Conservation (phyloP, 2,329 filamentous ascomycete species). For the Hysterium pulicare region DNA sequence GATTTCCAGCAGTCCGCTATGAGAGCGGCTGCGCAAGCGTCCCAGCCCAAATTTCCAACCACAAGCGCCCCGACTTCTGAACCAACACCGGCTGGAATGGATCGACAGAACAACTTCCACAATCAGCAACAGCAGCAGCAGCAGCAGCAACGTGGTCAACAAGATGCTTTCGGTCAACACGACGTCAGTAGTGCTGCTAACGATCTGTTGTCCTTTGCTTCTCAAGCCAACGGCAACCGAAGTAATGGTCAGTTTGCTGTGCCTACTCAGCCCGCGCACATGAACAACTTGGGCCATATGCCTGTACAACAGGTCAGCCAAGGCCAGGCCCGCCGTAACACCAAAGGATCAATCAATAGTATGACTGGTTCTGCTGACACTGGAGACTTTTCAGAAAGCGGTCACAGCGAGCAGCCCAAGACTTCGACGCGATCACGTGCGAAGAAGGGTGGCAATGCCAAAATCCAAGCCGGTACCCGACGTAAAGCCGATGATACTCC, state of each 20-base stretch:
- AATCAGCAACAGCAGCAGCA: slow-evolving; percentile 43
- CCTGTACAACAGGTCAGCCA: slow-evolving; percentile 44
- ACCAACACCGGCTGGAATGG: slow-evolving; percentile 41
- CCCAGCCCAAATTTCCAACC: slow-evolving; percentile 40
- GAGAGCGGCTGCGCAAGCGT: slow-evolving; percentile 61
- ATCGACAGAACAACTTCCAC: slow-evolving; percentile 54
- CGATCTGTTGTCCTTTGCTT: slow-evolving; percentile 83
- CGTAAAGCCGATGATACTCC: slow-evolving; percentile 74
- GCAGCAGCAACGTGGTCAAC: slow-evolving; percentile 37
- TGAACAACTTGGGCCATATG: slow-evolving; percentile 46
- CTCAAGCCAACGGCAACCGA: slow-evolving; percentile 59
- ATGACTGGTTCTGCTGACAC: slow-evolving; percentile 52
- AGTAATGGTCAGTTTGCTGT: slow-evolving; percentile 54
- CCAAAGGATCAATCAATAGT: slow-evolving; percentile 54
- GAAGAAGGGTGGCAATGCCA: slow-evolving; percentile 36
- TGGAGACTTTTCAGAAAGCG: slow-evolving; percentile 70
- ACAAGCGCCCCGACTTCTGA: slow-evolving; percentile 43
- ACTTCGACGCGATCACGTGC: slow-evolving; percentile 47
- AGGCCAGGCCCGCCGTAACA: slow-evolving; percentile 51
- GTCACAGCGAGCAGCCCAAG: slow-evolving; percentile 61
- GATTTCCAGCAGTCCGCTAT: slow-evolving; percentile 95
- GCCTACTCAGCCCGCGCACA: slow-evolving; percentile 35
- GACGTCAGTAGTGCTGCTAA: slow-evolving; percentile 89
- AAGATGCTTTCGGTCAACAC: slow-evolving; percentile 76
- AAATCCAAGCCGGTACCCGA: slow-evolving; percentile 45